Conservation (phyloP, 176 grass and related monocot species). For the Oryza meyeriana region DNA sequence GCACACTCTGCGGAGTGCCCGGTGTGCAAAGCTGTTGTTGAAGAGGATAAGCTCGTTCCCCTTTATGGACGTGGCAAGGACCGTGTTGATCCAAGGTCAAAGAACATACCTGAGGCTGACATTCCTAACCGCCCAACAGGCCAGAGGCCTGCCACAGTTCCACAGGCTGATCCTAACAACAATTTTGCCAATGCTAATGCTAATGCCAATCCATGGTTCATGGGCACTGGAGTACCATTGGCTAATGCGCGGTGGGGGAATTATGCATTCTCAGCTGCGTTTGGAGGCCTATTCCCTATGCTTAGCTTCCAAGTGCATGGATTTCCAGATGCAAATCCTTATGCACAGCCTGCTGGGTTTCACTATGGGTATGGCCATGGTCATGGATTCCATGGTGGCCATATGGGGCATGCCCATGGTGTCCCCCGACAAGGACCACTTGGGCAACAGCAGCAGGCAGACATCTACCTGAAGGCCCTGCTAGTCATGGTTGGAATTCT, state of each 20-base stretch:
- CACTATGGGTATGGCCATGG: constrained; percentile 74
- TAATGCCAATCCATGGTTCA: constrained; percentile 61
- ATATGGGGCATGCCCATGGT: constrained; percentile 45
- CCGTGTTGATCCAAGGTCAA: constrained; percentile 77
- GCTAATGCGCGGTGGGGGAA: constrained; percentile 59
- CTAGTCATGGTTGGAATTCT: constrained; percentile 66
- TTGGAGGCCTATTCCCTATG: constrained; percentile 82
- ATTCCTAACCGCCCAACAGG: constrained; percentile 82
- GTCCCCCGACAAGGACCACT: constrained; percentile 42
- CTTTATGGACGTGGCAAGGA: constrained; percentile 89
- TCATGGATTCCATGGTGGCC: constrained; percentile 64
- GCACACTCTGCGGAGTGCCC: constrained; percentile 82
- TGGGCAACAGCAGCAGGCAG: constrained; percentile 78
- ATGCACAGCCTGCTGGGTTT: constrained; percentile 64
- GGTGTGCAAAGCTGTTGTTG: constrained; percentile 87
- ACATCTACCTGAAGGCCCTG: constrained; percentile 65
- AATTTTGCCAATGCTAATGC: constrained; percentile 33
- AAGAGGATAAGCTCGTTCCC: constrained; percentile 91
- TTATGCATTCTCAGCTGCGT: constrained; percentile 72
- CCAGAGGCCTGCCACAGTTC: constrained; percentile 74
- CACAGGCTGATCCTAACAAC: constrained; percentile 54
- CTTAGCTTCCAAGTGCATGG: constrained; percentile 91
- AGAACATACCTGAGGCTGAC: constrained; percentile 57
- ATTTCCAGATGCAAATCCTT: constrained; percentile 60
- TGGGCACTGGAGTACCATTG: constrained; percentile 42